phyloP scores from a whole-genome alignment of 2,329 filamentous ascomycete species.

The Fusarium newnesense region DNA sequence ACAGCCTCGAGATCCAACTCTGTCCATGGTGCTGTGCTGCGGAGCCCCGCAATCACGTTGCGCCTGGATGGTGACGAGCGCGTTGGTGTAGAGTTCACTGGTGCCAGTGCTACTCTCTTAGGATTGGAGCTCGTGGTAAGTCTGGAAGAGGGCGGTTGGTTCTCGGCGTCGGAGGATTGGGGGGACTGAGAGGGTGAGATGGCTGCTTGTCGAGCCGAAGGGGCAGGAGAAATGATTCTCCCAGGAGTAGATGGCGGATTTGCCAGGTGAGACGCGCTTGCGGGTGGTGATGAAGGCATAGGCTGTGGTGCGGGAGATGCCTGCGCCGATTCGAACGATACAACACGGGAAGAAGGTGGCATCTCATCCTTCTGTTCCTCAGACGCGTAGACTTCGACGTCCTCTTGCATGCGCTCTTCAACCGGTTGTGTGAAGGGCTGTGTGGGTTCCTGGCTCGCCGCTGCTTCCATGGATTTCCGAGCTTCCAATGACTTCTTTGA shows the following conservation, averaged over 20 bases:
- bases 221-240: constrained; percentile 55
- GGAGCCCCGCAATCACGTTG: constrained; percentile 64
- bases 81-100: constrained; percentile 58
- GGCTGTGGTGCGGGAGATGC: constrained; percentile 19
- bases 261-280: constrained; percentile 23
- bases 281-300: constrained; percentile 35
- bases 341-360: constrained; percentile 15
- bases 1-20: constrained; percentile 80
- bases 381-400: constrained; percentile 23
- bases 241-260: constrained; percentile 57
- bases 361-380: constrained; percentile 27
- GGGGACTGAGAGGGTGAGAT: constrained; percentile 74
- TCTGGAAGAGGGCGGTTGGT: constrained; percentile 76
- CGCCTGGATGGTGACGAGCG: constrained; percentile 71
- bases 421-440: constrained; percentile 23
- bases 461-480: constrained; percentile 34
- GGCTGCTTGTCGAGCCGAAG: constrained; percentile 63
- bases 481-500: constrained; percentile 47
- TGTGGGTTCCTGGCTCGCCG: constrained; percentile 26
- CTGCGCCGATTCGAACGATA: constrained; percentile 34
- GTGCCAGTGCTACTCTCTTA: constrained; percentile 60
- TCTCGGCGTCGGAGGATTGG: constrained; percentile 83
- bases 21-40: constrained; percentile 74
- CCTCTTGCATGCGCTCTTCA: constrained; percentile 31
- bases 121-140: constrained; percentile 59